phyloP scores from a whole-genome alignment of 371 early-diverging fungal species.

The Dinochytrium kinnereticum region DNA sequence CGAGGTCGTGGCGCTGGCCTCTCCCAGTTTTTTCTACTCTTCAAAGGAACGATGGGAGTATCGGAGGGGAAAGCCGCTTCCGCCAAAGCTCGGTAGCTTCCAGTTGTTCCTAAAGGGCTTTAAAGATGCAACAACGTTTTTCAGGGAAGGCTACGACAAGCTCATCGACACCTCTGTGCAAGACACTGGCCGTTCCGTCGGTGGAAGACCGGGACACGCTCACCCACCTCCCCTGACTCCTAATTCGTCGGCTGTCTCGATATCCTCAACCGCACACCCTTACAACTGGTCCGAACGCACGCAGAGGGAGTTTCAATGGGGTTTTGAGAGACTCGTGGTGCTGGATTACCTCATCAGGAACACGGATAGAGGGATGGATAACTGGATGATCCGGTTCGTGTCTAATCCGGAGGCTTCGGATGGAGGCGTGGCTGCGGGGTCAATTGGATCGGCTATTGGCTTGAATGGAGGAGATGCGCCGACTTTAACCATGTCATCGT shows the following conservation, averaged over 20 bases:
- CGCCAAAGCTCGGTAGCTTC: constrained; percentile 84
- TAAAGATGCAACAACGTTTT: constrained; percentile 81
- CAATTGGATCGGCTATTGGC: no score
- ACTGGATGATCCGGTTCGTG: constrained; percentile 80
- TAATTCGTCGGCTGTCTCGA: constrained; percentile 11
- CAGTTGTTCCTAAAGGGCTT: constrained; percentile 84
- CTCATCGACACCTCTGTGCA: neutral
- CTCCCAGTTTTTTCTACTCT: constrained; percentile 79
- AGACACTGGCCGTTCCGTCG: neutral
- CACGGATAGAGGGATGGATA: constrained; percentile 89
- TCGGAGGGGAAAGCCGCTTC: constrained; percentile 55
- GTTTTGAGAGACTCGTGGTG: constrained; percentile 83
- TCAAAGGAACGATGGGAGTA: constrained; percentile 43
- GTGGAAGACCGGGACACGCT: neutral
- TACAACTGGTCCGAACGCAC: constrained; percentile 66
- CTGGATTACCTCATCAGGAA: constrained; percentile 91
- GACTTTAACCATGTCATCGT: no score
- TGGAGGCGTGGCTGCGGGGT: no score
- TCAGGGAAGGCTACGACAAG: constrained; percentile 55
- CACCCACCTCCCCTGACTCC: neutral
- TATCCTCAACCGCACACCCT: constrained; percentile 34
- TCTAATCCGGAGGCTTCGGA: neutral
- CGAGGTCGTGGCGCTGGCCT: constrained; percentile 74
- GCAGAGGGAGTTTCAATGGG: constrained; percentile 74
- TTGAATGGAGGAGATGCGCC: no score